A percentile compares a stretch with the other conserved stretches of the same genome.
Evolutionary conservation across 1,284 basidiomycete genomes (phyloP).

Genomic region (Sanguinoderma infundibulare): DNA sequence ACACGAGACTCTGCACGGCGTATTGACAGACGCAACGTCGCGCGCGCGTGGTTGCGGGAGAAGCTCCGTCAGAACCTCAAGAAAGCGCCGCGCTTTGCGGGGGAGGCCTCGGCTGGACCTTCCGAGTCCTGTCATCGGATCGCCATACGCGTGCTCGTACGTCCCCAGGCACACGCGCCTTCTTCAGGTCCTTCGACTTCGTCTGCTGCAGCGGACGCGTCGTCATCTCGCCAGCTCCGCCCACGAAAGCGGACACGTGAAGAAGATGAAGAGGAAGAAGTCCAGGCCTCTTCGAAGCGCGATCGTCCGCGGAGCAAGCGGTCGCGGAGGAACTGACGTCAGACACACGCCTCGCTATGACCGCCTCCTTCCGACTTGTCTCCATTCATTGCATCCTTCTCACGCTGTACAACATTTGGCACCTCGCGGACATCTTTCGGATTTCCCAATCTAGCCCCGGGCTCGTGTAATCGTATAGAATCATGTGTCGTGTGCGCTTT

Average conservation of each 20-base stretch:
- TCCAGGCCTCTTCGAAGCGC: not conserved
- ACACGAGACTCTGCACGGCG: not conserved
- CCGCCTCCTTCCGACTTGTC: not conserved
- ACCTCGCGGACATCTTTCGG: not conserved
- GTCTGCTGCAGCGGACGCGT: not conserved
- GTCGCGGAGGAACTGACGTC: not conserved
- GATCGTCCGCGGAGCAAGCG: not conserved
- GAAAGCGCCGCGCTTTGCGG: not conserved
- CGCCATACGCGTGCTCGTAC: not conserved
- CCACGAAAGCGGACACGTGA: not conserved
- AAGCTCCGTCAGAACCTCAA: not conserved
- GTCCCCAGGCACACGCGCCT: not conserved
- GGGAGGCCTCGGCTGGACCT: not conserved
- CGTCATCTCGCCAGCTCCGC: not conserved
- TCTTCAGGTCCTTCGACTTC: not conserved
- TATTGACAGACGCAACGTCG: not conserved
- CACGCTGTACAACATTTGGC: not conserved
- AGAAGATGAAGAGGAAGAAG: not conserved
- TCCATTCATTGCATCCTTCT: not conserved
- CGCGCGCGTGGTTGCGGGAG: not conserved
- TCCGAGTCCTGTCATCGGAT: not conserved
- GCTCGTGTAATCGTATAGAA: not conserved
- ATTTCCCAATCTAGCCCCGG: not conserved
- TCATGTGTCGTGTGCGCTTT: constrained; percentile 5
- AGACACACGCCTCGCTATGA: not conserved